Conservation (phyloP, 306 rosid species). For the Gillenia trifoliata region DNA sequence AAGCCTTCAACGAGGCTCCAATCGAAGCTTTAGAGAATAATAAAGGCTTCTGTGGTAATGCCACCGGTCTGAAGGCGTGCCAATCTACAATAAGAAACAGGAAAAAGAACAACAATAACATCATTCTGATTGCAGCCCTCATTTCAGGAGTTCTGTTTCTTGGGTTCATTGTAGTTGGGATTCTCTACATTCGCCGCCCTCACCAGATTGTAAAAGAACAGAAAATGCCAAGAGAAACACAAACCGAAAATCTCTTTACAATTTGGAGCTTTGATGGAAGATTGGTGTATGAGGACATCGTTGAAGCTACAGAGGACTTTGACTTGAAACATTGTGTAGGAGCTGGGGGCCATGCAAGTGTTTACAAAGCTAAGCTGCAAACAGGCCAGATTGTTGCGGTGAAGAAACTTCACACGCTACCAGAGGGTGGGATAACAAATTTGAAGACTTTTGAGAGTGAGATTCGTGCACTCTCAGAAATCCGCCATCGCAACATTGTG, state of each 20-base stretch:
- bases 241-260: not conserved
- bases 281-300: slow-evolving; percentile 1
- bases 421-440: not conserved
- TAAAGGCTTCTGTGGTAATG: slow-evolving; percentile 9
- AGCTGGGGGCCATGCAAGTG: slow-evolving; percentile 12
- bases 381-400: slow-evolving; percentile 17
- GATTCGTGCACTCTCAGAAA: slow-evolving; percentile 1
- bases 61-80: not conserved
- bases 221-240: not conserved
- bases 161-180: not conserved
- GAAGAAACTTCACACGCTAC: slow-evolving; percentile 10
- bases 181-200: not conserved
- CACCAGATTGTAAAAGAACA: no score
- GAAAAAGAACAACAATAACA: not conserved
- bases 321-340: slow-evolving; percentile 14
- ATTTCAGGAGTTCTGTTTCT: not conserved
- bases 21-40: not conserved
- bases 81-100: not conserved
- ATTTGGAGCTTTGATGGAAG: slow-evolving; percentile 22
- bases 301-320: slow-evolving; percentile 14
- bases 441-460: slow-evolving; percentile 13
- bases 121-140: not conserved
- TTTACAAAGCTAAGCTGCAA: slow-evolving; percentile 18
- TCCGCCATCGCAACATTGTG: slow-evolving; percentile 7
- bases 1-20: slow-evolving; percentile 16